Base-by-base conservation (phyloP, 306 rosid species). In the Cucurbita pepo region DNA sequence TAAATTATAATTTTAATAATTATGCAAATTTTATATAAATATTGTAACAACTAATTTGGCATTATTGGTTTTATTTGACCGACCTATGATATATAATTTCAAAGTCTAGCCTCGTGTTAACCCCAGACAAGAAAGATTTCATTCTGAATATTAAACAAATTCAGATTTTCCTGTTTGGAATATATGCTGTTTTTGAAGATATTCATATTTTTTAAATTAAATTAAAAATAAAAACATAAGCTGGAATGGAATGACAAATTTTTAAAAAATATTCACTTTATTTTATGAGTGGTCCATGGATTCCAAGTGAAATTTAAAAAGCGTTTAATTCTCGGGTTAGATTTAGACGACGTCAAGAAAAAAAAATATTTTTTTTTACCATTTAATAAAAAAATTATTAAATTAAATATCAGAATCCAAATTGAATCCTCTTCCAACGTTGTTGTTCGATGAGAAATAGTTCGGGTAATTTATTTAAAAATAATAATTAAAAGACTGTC, bases 151-250 rank as follows among this genome's bases (percentile, higher is more conserved):
- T 66, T 66, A 66, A 66, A 44, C 18, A 66, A 66, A 66, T 19
- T 66, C 19, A 66, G 72, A 66, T 66, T 44, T 66, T 55, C 72
- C 22, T 66, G 40, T 41, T 59, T 63, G 70, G 70, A 63, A 41
- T 40, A 63, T 63, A 40, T 63, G 70, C 52, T 63, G 36, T 18
- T 40, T 58, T 10, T 59, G 11, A 65, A 43, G 71, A 65, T 65
- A 53, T 65, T 41, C 70, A 40, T 41, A 18, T 51, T 41, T n/a
- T 5, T 7, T 8, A 62, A 1, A 38, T 5, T 6, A 36, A 36
- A 38, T 10, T 10, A 60, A 10, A 21, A 58, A 25, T 1, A n/a
- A 18, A 66, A 0, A 15, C 36, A 38, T 8, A 62, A 40, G 69
- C 50, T 62, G 69, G 69, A 61, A 62, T 59, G 47, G 12, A 48